Base-by-base conservation (phyloP, 2,329 filamentous ascomycete species). In the Dactylonectria macrodidyma region DNA sequence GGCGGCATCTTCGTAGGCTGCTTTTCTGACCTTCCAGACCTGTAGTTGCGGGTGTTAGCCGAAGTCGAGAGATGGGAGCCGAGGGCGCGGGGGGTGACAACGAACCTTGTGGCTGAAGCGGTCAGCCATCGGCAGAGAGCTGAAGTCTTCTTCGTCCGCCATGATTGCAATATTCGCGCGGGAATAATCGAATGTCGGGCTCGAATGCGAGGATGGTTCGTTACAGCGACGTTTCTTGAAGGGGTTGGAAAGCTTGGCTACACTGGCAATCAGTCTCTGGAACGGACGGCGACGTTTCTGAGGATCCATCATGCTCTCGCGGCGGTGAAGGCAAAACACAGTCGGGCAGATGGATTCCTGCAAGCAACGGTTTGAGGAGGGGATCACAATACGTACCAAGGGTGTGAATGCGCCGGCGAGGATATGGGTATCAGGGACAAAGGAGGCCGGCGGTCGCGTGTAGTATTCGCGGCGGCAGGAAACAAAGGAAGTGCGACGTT, bases 11-110 rank as follows among this genome's bases (percentile, higher is more conserved):
- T 99, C 96, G 80, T 98, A 99, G 60, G 91, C 96, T 78, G 90
- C 91, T 84, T 99, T 99, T 78, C 96, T 90, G 48, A 97, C 95
- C 88, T 99, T 99, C 96, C 96, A 99, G 34, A 63, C 56, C 66
- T 67, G 58, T 75, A 48, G n/a, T 38, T 47, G 30, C 46, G 48
- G 52, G 33, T 38, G 62, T 65, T 26, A 66, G 52, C 11, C 19
- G 10, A 44, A 10, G 33, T 10, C 30, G 41, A 26, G 26, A 19
- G n/a, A 22, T 14, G 36, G 51, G 34, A 30, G 14, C 24, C 5
- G 24, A 33, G 5, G 5, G 38, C 38, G 2, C 8, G 10, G 30
- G 48, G 22, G 48, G 34, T 22, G 54, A n/a, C 34, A 46, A 71
- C 79, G 61, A 76, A 92, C 90, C 85, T 97, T 97, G 86, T 97